Base-by-base conservation (phyloP, 1,284 basidiomycete genomes). In the Austropuccinia psidii region DNA sequence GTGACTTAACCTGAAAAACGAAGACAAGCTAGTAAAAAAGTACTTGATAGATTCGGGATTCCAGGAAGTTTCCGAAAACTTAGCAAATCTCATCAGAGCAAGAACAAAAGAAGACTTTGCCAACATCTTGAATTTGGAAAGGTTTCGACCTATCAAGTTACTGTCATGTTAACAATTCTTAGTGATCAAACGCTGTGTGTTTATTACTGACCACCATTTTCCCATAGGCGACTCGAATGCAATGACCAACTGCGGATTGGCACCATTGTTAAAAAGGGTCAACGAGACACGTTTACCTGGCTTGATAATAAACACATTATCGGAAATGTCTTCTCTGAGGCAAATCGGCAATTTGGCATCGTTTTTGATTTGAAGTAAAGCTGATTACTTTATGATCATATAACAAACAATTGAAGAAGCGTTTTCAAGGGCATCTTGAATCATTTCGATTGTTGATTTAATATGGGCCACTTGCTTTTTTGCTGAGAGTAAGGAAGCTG, bases 1-100 rank as follows among this genome's bases (percentile, higher is more conserved):
- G n/a, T n/a, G n/a, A n/a, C n/a, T n/a, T n/a, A n/a, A n/a, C n/a
- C 27, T 66, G n/a, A 27, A 17, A n/a, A 47, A 57, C 4, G 29
- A 33, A 33, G 9, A 49, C 13, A 49, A 35, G 45, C 27, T n/a
- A n/a, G 24, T 17, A 29, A 58, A 35, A 6, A 47, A 33, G 69
- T 15, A 73, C 65, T 69, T 68, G 21, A 73, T 74, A 27, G 85
- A 80, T 8, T 85, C 86, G 50, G 88, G 86, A 79, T 91, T 89
- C 91, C 93, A 95, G 0, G 89, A 88, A 15, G 88, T 86, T n/a
- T 91, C 93, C 79, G 90, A 88, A 79, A 97, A 88, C 79, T 95
- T 93, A 1, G 88, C 88, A 75, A 99, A 87, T 78, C 98, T 94
- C 79, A 94, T 89, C 31, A 98, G 82, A 0, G 94, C 88, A 78